Conservation (phyloP, 2,329 filamentous ascomycete species). For the Chrysosporium queenslandicum region DNA sequence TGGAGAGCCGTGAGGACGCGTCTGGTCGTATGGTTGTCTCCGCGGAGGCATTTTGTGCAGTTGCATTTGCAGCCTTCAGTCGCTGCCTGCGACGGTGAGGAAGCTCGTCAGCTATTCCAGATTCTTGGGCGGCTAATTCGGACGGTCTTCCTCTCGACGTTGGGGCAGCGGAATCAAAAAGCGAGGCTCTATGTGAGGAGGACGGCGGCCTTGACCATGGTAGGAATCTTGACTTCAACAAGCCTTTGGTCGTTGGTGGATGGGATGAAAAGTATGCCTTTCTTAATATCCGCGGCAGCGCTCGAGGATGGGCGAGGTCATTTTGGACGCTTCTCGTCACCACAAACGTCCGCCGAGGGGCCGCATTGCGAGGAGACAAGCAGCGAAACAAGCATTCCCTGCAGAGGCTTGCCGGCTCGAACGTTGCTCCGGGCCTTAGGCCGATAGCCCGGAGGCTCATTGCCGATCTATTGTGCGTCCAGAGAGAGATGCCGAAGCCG, state of each 20-base stretch:
- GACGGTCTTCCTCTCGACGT: not conserved
- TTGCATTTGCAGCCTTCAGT: conserved; percentile 28
- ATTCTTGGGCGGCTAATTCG: not conserved
- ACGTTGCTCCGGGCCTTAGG: conserved; percentile 25
- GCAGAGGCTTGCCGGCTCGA: conserved; percentile 27
- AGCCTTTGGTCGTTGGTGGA: conserved; percentile 17
- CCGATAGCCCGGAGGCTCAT: conserved; percentile 32
- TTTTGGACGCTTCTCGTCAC: conserved; percentile 26
- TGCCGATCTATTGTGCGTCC: conserved; percentile 11
- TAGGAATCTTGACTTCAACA: conserved; percentile 21
- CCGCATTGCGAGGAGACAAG: conserved; percentile 15
- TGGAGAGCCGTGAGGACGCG: conserved; percentile 52
- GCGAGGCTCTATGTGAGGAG: conserved; percentile 20
- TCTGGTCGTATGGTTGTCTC: conserved; percentile 44
- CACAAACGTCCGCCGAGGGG: conserved; percentile 26
- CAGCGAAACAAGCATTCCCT: conserved; percentile 27
- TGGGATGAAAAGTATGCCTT: conserved; percentile 36
- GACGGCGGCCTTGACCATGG: conserved; percentile 20
- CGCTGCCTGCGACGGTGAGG: conserved; percentile 38
- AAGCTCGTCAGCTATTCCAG: conserved; percentile 24
- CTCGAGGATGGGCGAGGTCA: conserved; percentile 23
- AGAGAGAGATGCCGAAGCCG: not conserved
- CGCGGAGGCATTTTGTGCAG: conserved; percentile 17
- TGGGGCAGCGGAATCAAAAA: conserved; percentile 17
- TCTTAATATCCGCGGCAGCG: conserved; percentile 24